Conservation (phyloP, 2,329 filamentous ascomycete genomes). For the Raffaelea albimanens region DNA sequence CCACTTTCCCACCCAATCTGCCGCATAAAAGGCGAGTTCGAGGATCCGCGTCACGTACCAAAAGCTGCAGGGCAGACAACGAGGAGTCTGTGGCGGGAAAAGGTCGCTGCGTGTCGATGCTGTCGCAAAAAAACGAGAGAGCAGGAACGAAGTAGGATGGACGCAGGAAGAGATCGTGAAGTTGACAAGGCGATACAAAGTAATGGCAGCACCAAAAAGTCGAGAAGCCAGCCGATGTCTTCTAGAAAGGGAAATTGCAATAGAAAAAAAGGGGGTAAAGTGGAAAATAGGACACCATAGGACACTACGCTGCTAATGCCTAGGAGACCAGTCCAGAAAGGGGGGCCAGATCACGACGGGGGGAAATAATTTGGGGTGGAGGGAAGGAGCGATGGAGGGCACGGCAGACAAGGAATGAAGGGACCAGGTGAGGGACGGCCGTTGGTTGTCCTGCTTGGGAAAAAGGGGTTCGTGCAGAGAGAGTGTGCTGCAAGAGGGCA, state of each 20-base stretch:
- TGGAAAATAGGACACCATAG: conserved; percentile 6
- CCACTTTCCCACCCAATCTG: background rate
- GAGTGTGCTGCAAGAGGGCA: background rate
- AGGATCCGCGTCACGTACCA: conserved; percentile 7
- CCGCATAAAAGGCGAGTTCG: background rate
- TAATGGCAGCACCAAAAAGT: conserved; percentile 4
- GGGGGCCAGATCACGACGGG: conserved; percentile 1
- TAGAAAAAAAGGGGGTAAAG: conserved; percentile 11
- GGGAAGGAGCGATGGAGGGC: background rate
- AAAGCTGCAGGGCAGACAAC: background rate
- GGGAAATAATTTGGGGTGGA: background rate
- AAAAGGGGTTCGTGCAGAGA: background rate
- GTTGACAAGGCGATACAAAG: conserved; percentile 3
- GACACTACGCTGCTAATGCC: background rate
- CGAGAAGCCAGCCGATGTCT: conserved; percentile 7
- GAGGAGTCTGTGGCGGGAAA: background rate
- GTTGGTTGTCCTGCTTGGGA: background rate
- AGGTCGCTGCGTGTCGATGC: background rate
- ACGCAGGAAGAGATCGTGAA: conserved; percentile 3
- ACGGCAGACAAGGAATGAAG: background rate
- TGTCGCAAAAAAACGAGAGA: conserved; percentile 1
- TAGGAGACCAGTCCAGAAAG: background rate
- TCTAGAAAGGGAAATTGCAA: conserved; percentile 15
- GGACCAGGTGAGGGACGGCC: background rate
- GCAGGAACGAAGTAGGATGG: conserved; percentile 2